Percentiles rank a stretch among this genome's conserved stretches.
Evolutionary conservation across 176 grass and related monocot species (phyloP).

Genomic region (Secale cereale): DNA sequence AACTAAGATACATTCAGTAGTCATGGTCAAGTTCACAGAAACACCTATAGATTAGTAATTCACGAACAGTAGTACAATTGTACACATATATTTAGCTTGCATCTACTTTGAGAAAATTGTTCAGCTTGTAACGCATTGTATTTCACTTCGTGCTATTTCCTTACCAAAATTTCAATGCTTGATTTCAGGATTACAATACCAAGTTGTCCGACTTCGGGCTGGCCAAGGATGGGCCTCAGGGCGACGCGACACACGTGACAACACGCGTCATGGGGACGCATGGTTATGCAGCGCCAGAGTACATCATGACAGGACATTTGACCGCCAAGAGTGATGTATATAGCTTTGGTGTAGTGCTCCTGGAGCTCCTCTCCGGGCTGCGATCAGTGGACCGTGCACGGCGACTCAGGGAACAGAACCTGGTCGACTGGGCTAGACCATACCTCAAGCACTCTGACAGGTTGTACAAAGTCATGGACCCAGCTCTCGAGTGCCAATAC

Average conservation of each 20-base stretch:
- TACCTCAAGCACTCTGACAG: constrained; percentile 49
- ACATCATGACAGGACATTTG: constrained; percentile 82
- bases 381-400: constrained; percentile 47
- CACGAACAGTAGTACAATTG: neutral
- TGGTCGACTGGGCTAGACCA: constrained; percentile 75
- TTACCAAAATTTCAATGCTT: constrained; percentile 1
- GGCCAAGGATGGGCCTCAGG: constrained; percentile 82
- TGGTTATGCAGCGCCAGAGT: constrained; percentile 82
- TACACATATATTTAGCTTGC: neutral
- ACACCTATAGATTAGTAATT: neutral
- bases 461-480: constrained; percentile 63
- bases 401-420: constrained; percentile 49
- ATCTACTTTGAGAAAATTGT: neutral
- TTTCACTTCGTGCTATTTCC: constrained; percentile 4
- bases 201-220: constrained; percentile 95
- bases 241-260: constrained; percentile 75
- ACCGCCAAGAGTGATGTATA: constrained; percentile 86
- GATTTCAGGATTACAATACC: constrained; percentile 65
- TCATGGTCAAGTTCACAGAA: neutral
- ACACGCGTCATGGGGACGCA: constrained; percentile 92
- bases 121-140: neutral
- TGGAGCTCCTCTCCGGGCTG: constrained; percentile 63
- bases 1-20: constrained; percentile 18
- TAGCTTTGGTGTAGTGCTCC: constrained; percentile 67
- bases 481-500: constrained; percentile 60